Conservation (phyloP, 148 eudicot species). For the Rhododendron henanense region DNA sequence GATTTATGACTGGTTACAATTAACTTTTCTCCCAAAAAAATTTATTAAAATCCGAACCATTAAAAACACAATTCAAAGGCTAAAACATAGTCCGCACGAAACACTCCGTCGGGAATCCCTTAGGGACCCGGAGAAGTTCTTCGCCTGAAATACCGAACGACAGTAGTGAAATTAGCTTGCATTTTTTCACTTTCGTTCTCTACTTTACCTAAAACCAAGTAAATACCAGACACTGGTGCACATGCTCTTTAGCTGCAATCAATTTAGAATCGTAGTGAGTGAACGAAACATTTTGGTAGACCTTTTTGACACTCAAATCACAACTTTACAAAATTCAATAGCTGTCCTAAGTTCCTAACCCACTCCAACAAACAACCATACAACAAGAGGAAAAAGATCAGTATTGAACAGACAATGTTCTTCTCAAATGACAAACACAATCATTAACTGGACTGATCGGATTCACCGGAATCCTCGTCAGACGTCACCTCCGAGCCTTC, state of each 20-base stretch:
- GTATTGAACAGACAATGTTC: not conserved
- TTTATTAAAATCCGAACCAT: too few species aligned
- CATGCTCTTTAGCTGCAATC: not conserved
- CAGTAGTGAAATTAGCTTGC: too few species aligned
- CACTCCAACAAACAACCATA: not conserved
- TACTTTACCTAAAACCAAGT: too few species aligned
- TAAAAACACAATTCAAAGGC: too few species aligned
- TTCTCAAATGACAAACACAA: not conserved
- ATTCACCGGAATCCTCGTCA: slow-evolving; percentile 47
- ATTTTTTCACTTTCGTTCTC: too few species aligned
- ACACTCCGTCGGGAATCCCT: too few species aligned
- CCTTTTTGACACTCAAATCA: not conserved
- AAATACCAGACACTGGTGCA: too few species aligned
- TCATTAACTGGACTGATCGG: slow-evolving; percentile 27
- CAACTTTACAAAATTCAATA: not conserved
- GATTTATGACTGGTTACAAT: too few species aligned
- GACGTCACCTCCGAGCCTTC: slow-evolving; percentile 56
- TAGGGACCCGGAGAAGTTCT: too few species aligned
- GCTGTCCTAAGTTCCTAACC: not conserved
- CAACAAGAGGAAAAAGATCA: not conserved
- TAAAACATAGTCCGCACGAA: too few species aligned
- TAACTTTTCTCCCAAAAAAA: too few species aligned
- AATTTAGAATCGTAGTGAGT: not conserved
- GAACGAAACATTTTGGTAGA: not conserved
- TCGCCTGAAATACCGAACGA: too few species aligned